Evolutionary conservation across 495 filamentous ascomycete genomes (phyloP).

Genomic region (Chlorociboria aeruginascens): DNA sequence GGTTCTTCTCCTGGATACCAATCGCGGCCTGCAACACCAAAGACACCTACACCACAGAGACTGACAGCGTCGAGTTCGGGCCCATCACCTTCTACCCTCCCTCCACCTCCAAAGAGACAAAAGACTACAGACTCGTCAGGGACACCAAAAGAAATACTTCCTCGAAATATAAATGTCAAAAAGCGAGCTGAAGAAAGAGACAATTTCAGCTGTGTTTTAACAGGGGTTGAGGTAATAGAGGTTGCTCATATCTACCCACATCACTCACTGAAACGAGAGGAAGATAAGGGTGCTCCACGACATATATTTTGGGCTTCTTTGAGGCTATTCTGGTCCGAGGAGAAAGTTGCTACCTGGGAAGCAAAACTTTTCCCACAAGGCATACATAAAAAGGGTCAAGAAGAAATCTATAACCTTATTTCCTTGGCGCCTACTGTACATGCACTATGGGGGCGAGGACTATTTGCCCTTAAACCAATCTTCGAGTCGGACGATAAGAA

Average conservation of each 20-base stretch:
- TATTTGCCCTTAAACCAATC: conserved; percentile 15
- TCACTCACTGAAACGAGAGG: conserved; percentile 2
- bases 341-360: conserved; percentile 15
- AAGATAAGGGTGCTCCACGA: conserved; percentile 7
- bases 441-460: conserved; percentile 5
- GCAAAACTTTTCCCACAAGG: conserved; percentile 10
- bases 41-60: too few relatives aligned
- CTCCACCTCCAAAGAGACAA: conserved; percentile 2
- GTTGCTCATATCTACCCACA: conserved; percentile 15
- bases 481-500: conserved; percentile 8
- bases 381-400: conserved; percentile 5
- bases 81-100: conserved; percentile 3
- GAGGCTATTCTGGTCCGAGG: conserved; percentile 8
- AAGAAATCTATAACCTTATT: conserved; percentile 12
- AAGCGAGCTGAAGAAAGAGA: conserved; percentile 6
- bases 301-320: conserved; percentile 10
- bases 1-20: too few relatives aligned
- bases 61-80: too few relatives aligned
- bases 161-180: neutral
- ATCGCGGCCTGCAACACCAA: too few relatives aligned
- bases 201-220: conserved; percentile 11
- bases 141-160: too few relatives aligned
- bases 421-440: conserved; percentile 4
- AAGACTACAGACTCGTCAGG: neutral
- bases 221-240: conserved; percentile 1